A percentile compares a stretch with the other conserved stretches of the same genome.
Conservation (phyloP, 768 basidiomycete genomes). For the Cyclocybe cylindracea region DNA sequence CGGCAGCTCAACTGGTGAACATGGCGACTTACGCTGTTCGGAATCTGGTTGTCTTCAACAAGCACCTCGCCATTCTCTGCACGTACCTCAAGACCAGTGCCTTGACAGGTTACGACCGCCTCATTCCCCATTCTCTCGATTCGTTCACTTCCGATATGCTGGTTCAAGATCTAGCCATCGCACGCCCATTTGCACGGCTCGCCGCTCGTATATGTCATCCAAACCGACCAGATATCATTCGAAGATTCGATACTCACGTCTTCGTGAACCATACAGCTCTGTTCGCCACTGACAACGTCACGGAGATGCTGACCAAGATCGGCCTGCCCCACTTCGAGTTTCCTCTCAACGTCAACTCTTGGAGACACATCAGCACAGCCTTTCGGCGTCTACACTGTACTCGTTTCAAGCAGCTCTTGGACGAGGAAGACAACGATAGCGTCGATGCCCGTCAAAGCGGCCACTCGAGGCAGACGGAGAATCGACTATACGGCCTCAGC, state of each 20-base stretch:
- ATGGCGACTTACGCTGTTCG: constrained; percentile 4
- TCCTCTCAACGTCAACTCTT: constrained; percentile 1
- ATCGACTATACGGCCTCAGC: constrained; percentile 28
- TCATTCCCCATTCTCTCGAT: constrained; percentile 28
- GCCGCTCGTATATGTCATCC: constrained; percentile 1
- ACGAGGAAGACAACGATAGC: constrained; percentile 8
- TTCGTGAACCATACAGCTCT: constrained; percentile 9
- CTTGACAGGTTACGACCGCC: constrained; percentile 14
- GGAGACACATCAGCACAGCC: constrained; percentile 23
- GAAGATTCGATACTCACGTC: constrained; percentile 2
- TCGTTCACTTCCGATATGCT: constrained; percentile 22
- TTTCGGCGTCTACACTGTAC: constrained; percentile 16
- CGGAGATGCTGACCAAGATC: not conserved
- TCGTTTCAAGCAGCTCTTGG: not conserved
- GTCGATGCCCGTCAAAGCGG: constrained; percentile 25
- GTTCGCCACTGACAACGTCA: constrained; percentile 8
- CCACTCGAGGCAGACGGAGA: constrained; percentile 22
- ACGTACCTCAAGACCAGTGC: constrained; percentile 18
- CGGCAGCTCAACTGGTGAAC: not conserved
- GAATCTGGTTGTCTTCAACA: constrained; percentile 15
- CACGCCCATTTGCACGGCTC: constrained; percentile 11
- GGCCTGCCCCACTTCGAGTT: not conserved
- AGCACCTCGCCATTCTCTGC: constrained; percentile 13
- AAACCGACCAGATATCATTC: not conserved
- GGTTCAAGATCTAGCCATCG: constrained; percentile 24